A percentile compares a stretch with the other conserved stretches of the same genome.
phyloP scores from a whole-genome alignment of 768 basidiomycete species.

The Tricholoma flavovirens region DNA sequence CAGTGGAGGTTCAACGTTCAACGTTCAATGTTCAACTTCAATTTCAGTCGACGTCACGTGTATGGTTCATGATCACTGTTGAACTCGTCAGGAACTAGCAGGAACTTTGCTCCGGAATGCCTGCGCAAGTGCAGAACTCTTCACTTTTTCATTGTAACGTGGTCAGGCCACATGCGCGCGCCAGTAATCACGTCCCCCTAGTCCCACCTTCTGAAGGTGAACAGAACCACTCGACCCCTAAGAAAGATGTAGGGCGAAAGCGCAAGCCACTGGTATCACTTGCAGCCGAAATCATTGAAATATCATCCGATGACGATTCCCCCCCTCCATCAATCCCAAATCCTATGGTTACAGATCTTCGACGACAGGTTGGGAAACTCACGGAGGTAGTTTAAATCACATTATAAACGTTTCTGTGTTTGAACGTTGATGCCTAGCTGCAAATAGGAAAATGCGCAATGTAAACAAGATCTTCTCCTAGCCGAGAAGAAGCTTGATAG shows the following conservation, averaged over 20 bases:
- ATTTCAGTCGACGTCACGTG: too few relatives aligned
- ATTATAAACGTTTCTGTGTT: background rate
- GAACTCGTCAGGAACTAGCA: background rate
- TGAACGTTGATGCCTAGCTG: background rate
- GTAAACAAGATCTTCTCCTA: slow-evolving; percentile 25
- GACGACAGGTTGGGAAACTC: slow-evolving; percentile 35
- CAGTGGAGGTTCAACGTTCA: too few relatives aligned
- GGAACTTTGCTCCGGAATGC: background rate
- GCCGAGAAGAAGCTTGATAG: slow-evolving; percentile 15
- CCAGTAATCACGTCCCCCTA: background rate
- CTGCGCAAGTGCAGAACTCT: background rate
- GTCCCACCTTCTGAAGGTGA: background rate
- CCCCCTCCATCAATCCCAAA: slow-evolving; percentile 6
- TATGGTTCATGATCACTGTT: too few relatives aligned
- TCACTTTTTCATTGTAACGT: background rate
- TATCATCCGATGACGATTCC: slow-evolving; percentile 51
- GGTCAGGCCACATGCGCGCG: background rate
- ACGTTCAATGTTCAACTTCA: too few relatives aligned
- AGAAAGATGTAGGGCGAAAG: slow-evolving; percentile 11
- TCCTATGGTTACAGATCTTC: slow-evolving; percentile 26
- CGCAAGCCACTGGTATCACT: slow-evolving; percentile 11
- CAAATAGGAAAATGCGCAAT: slow-evolving; percentile 27
- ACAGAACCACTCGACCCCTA: slow-evolving; percentile 7
- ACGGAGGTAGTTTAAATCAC: slow-evolving; percentile 33
- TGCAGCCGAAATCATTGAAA: slow-evolving; percentile 47